These are phyloP conservation scores for Skeletonema marinoi DNA, from an alignment of 108 stramenopile species.

Conservation along the genomic window DNA sequence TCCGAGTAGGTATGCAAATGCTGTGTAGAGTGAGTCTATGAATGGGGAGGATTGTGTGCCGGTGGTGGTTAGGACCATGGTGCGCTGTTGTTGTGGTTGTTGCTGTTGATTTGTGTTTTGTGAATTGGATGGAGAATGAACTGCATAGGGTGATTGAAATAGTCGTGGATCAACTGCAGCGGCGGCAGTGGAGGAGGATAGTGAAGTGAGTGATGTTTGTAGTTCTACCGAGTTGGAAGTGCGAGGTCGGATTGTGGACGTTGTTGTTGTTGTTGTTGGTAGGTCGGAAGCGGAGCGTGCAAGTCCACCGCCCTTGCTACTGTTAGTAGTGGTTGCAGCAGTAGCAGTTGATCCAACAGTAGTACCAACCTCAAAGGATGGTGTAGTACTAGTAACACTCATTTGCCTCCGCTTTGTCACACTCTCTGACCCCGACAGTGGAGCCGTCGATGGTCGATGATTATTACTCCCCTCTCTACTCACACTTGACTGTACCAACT, in stretches of 20 bases:
- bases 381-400: not conserved
- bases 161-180: not conserved
- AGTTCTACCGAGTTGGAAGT: not conserved
- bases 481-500: not conserved
- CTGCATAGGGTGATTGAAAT: not conserved
- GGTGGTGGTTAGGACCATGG: constrained; percentile 54
- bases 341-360: not conserved
- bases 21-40: constrained; percentile 61
- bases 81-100: constrained; percentile 31
- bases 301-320: not conserved
- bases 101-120: constrained; percentile 6
- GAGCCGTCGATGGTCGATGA: not conserved
- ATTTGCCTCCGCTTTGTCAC: not conserved
- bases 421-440: not conserved
- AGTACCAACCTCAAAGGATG: not conserved
- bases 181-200: not conserved
- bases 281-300: not conserved
- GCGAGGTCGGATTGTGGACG: not conserved
- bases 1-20: constrained; percentile 75
- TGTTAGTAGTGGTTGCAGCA: not conserved
- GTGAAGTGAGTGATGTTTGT: not conserved
- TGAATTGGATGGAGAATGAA: not conserved
- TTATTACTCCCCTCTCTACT: not conserved
- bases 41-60: constrained; percentile 56
- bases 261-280: not conserved